phyloP scores from a whole-genome alignment of 139 green algal genomes.

The Chlamydomonas schloesseri region DNA sequence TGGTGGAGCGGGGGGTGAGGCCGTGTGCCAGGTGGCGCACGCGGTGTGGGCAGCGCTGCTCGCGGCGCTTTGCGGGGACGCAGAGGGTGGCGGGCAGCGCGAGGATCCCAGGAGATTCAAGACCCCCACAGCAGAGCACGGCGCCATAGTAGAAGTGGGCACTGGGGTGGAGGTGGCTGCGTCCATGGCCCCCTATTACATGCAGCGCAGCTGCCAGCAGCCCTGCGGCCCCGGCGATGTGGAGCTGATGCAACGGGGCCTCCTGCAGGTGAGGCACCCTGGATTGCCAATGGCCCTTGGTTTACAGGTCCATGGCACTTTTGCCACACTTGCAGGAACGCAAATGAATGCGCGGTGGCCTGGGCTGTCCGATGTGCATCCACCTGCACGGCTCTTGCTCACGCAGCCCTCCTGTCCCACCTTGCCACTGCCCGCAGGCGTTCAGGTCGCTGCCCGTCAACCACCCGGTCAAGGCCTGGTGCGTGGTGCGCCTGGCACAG shows the following conservation, averaged over 20 bases:
- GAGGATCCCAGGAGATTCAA: too few relatives aligned
- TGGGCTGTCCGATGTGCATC: too few relatives aligned
- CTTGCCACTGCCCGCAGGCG: not conserved
- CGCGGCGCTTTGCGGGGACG: not conserved
- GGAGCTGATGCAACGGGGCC: conserved; percentile 16
- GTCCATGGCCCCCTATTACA: conserved; percentile 34
- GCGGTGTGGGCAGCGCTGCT: conserved; percentile 30
- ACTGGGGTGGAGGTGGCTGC: not conserved
- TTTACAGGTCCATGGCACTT: too few relatives aligned
- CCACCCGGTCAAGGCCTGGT: conserved; percentile 24
- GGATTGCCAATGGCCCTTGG: not conserved
- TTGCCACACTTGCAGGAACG: too few relatives aligned
- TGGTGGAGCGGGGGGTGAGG: not conserved
- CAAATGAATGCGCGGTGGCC: too few relatives aligned
- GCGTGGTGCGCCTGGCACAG: not conserved
- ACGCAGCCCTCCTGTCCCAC: not conserved
- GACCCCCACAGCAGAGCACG: not conserved
- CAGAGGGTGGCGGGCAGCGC: not conserved
- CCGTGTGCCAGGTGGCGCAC: conserved; percentile 8
- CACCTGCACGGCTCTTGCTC: too few relatives aligned
- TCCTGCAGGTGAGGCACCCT: not conserved
- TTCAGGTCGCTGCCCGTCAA: not conserved
- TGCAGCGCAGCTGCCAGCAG: conserved; percentile 3
- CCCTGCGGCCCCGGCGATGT: not conserved
- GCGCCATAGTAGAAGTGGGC: not conserved